phyloP scores from a whole-genome alignment of 805 yeast genomes.

The Phaffomyces antillensis region DNA sequence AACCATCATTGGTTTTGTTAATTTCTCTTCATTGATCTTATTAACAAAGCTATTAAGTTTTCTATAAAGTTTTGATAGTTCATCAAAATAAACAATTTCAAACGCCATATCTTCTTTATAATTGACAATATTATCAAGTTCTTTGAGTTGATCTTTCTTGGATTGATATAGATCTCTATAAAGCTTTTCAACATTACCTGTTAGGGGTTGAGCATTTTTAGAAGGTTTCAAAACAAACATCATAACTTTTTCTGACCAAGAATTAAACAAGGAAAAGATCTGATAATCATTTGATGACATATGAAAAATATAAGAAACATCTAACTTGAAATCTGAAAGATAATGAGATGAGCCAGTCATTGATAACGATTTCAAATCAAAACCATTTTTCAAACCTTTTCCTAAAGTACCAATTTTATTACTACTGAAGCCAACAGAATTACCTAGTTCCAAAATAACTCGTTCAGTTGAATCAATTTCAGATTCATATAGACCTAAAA shows the following conservation, averaged over 20 bases:
- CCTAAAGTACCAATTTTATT: constrained; percentile 78
- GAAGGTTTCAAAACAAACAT: constrained; percentile 66
- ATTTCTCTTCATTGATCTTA: constrained; percentile 56
- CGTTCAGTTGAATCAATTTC: constrained; percentile 62
- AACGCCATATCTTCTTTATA: constrained; percentile 49
- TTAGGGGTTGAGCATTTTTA: constrained; percentile 55
- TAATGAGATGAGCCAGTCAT: constrained; percentile 44
- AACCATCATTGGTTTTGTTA: constrained; percentile 56
- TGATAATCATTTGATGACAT: constrained; percentile 69
- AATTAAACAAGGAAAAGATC: constrained; percentile 57
- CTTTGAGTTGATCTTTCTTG: constrained; percentile 39
- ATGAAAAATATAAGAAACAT: constrained; percentile 60
- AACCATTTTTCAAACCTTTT: constrained; percentile 78
- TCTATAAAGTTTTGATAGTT: constrained; percentile 46
- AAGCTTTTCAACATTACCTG: constrained; percentile 43
- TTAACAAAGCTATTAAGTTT: constrained; percentile 47
- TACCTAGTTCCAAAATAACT: constrained; percentile 73
- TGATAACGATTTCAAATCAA: constrained; percentile 51
- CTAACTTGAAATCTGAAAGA: constrained; percentile 47
- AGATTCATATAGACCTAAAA: constrained; percentile 72
- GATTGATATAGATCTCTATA: constrained; percentile 47
- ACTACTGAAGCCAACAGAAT: constrained; percentile 62
- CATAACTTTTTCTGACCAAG: constrained; percentile 47
- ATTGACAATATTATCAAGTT: constrained; percentile 39
- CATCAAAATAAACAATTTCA: constrained; percentile 48